Percentiles rank a stretch among this genome's conserved stretches.
Conservation (phyloP, 2,329 filamentous ascomycete genomes). For the Penicillium paneum region DNA sequence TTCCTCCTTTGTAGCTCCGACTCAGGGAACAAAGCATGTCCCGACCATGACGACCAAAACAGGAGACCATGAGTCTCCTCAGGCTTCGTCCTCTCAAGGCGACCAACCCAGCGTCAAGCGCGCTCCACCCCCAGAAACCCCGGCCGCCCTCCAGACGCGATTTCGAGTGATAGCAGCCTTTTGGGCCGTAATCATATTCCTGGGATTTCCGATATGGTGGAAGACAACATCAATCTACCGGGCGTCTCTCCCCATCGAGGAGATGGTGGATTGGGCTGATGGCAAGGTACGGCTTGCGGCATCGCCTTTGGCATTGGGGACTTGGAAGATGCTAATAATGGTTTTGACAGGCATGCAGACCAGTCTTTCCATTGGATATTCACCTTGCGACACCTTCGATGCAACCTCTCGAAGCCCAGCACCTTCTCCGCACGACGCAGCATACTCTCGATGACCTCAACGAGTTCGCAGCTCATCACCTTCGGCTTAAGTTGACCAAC, state of each 20-base stretch:
- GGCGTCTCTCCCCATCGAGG: constrained; percentile 73
- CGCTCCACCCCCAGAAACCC: constrained; percentile 72
- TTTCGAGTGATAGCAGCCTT: constrained; percentile 78
- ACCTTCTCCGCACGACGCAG: constrained; percentile 76
- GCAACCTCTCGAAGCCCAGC: constrained; percentile 64
- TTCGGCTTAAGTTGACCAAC: constrained; percentile 65
- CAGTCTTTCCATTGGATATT: constrained; percentile 82
- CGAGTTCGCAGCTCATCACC: constrained; percentile 78
- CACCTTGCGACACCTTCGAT: constrained; percentile 68
- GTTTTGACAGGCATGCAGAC: constrained; percentile 68
- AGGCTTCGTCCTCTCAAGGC: constrained; percentile 13
- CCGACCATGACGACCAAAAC: constrained; percentile 34
- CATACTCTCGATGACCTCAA: constrained; percentile 82
- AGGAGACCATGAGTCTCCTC: constrained; percentile 33
- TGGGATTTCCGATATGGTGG: constrained; percentile 95
- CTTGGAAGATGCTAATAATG: constrained; percentile 7
- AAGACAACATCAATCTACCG: constrained; percentile 90
- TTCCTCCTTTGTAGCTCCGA: constrained; percentile 4
- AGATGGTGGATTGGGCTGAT: constrained; percentile 89
- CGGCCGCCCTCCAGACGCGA: constrained; percentile 66
- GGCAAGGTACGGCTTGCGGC: constrained; percentile 61
- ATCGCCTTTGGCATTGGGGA: neutral
- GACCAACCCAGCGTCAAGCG: constrained; percentile 30
- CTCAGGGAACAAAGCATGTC: constrained; percentile 31
- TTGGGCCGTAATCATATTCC: constrained; percentile 77